These are phyloP conservation scores for Caulochytrium protostelioides DNA, from an alignment of 371 early-diverging fungal species.

Conservation along the genomic window DNA sequence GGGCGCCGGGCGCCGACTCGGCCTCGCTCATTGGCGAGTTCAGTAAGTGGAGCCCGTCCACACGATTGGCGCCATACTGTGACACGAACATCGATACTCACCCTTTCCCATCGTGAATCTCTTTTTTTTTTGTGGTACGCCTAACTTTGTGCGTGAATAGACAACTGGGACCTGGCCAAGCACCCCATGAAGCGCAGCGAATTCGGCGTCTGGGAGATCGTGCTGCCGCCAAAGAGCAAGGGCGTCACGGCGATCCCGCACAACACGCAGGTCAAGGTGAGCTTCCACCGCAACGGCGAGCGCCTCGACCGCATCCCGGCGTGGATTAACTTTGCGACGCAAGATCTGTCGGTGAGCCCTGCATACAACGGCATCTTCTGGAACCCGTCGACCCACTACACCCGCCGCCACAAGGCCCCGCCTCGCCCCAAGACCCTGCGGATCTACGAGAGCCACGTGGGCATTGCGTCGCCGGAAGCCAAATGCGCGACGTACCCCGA, in stretches of 20 bases:
- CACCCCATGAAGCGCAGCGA: constrained; percentile 54
- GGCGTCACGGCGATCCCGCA: constrained; percentile 58
- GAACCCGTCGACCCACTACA: constrained; percentile 55
- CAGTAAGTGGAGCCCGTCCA: constrained; percentile 42
- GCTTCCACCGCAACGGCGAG: constrained; percentile 36
- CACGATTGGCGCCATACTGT: too few relatives aligned
- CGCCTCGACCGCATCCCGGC: constrained; percentile 76
- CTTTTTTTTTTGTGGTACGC: background rate
- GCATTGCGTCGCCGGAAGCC: constrained; percentile 67
- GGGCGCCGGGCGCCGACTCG: constrained; percentile 66
- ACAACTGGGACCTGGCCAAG: constrained; percentile 52
- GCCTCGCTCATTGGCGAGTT: constrained; percentile 83
- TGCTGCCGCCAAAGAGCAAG: constrained; percentile 32
- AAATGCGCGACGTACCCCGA: constrained; percentile 63
- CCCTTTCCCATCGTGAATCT: background rate
- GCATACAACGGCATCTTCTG: constrained; percentile 78
- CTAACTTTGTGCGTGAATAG: constrained; percentile 11
- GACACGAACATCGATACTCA: too few relatives aligned
- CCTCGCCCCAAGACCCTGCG: constrained; percentile 38
- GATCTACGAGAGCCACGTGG: constrained; percentile 90
- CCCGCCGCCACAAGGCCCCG: constrained; percentile 47
- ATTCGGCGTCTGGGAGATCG: constrained; percentile 58
- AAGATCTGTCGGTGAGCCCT: constrained; percentile 57
- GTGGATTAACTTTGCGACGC: constrained; percentile 61
- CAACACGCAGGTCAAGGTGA: constrained; percentile 65